A percentile compares a stretch with the other conserved stretches of the same genome.
Conservation (phyloP, 139 green algal species). For the Eudorina sp. region DNA sequence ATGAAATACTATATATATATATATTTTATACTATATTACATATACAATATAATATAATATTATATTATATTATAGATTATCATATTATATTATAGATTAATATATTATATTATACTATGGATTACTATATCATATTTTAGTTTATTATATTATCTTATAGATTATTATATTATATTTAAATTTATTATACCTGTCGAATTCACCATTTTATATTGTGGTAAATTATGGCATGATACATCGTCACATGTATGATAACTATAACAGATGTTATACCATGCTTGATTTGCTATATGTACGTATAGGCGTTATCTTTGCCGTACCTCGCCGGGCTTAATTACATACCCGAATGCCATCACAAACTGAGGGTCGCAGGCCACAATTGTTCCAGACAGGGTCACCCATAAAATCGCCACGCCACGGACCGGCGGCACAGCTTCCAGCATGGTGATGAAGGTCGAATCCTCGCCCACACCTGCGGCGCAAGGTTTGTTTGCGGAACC, state of each 20-base stretch:
- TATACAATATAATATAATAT: neutral
- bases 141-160: neutral
- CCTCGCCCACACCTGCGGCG: conserved; percentile 39
- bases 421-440: neutral
- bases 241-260: neutral
- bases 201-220: neutral
- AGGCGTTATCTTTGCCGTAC: neutral
- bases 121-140: neutral
- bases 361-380: conserved; percentile 18
- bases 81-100: neutral
- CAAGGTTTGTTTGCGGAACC: too few species aligned
- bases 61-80: too few species aligned
- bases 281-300: neutral
- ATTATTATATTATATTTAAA: neutral
- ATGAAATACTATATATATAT: neutral
- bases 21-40: neutral
- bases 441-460: conserved; percentile 30
- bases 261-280: neutral
- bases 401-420: neutral
- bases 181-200: too few species aligned
- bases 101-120: neutral
- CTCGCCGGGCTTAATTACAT: neutral
- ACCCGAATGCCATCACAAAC: conserved; percentile 26
- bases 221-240: too few species aligned
- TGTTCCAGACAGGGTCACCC: conserved; percentile 10